Percentiles rank a stretch among this genome's conserved stretches.
phyloP scores from a whole-genome alignment of 768 basidiomycete genomes.

The Agaricus blazei region DNA sequence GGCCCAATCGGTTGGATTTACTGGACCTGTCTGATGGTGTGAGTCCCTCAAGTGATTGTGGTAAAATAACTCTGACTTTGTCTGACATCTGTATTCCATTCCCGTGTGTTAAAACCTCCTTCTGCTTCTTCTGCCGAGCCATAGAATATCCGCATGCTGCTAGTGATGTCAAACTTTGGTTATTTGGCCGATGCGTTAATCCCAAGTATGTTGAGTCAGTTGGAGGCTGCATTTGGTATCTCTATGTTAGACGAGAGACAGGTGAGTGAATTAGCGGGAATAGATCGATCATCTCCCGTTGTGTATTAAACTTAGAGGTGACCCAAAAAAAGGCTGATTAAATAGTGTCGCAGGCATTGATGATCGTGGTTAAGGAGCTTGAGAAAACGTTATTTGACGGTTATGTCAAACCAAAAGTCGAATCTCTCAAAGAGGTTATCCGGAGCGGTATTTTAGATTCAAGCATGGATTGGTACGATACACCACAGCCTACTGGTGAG shows the following conservation, averaged over 20 bases:
- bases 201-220: slow-evolving; percentile 73
- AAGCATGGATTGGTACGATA: slow-evolving; percentile 92
- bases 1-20: slow-evolving; percentile 49
- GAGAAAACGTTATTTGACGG: slow-evolving; percentile 89
- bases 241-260: slow-evolving; percentile 69
- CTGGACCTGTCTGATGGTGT: slow-evolving; percentile 63
- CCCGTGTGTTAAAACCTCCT: background rate
- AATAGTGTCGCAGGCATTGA: slow-evolving; percentile 47
- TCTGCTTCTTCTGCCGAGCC: slow-evolving; percentile 6
- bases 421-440: slow-evolving; percentile 59
- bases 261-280: slow-evolving; percentile 28
- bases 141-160: slow-evolving; percentile 80
- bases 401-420: slow-evolving; percentile 79
- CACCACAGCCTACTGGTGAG: slow-evolving; percentile 85
- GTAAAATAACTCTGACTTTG: background rate
- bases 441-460: slow-evolving; percentile 74
- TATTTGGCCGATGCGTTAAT: slow-evolving; percentile 67
- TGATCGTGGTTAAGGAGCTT: slow-evolving; percentile 74
- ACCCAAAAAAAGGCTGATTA: slow-evolving; percentile 1
- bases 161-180: slow-evolving; percentile 87
- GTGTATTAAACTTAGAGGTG: slow-evolving; percentile 6
- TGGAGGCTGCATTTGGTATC: slow-evolving; percentile 72
- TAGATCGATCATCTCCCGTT: slow-evolving; percentile 10
- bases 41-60: slow-evolving; percentile 20
- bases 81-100: background rate